Evolutionary conservation across 352 stramenopile genomes (phyloP).

Genomic region (Pythium dissotocum): DNA sequence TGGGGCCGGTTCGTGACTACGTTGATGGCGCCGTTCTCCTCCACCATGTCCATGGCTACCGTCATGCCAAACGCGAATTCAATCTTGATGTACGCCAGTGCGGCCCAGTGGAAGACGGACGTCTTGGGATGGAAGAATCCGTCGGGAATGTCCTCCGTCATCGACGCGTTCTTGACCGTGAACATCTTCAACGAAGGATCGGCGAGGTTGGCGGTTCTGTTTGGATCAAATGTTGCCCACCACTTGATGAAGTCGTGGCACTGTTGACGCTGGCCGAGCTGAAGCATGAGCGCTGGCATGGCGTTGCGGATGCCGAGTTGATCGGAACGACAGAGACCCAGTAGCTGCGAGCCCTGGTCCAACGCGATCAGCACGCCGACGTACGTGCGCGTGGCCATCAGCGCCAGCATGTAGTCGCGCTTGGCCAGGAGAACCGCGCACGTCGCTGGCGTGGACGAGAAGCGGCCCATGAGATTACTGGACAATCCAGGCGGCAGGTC

Average conservation of each 20-base stretch:
- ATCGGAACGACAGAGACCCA: conserved; percentile 19
- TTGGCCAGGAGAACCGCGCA: conserved; percentile 25
- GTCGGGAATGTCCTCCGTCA: conserved; percentile 5
- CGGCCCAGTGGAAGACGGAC: background rate
- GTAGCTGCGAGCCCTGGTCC: conserved; percentile 6
- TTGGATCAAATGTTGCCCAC: conserved; percentile 8
- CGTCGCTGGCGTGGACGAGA: conserved; percentile 21
- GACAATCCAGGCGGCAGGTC: conserved; percentile 12
- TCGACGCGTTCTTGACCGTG: conserved; percentile 12
- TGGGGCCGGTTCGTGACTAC: too few relatives aligned
- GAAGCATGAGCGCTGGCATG: conserved; percentile 14
- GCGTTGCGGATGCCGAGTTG: conserved; percentile 12
- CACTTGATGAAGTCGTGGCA: conserved; percentile 31
- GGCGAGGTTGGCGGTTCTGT: conserved; percentile 7
- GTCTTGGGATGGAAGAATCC: background rate
- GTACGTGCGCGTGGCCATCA: background rate
- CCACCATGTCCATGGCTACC: background rate
- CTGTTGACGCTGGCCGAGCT: conserved; percentile 17
- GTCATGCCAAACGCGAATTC: conserved; percentile 3
- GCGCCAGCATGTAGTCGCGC: conserved; percentile 7
- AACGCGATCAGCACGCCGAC: background rate
- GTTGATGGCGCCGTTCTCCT: background rate
- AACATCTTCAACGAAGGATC: conserved; percentile 6
- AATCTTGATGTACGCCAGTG: conserved; percentile 16
- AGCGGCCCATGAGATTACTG: conserved; percentile 12